Evolutionary conservation across 1,284 basidiomycete genomes (phyloP).

Genomic region (Puccinia brachypodii): DNA sequence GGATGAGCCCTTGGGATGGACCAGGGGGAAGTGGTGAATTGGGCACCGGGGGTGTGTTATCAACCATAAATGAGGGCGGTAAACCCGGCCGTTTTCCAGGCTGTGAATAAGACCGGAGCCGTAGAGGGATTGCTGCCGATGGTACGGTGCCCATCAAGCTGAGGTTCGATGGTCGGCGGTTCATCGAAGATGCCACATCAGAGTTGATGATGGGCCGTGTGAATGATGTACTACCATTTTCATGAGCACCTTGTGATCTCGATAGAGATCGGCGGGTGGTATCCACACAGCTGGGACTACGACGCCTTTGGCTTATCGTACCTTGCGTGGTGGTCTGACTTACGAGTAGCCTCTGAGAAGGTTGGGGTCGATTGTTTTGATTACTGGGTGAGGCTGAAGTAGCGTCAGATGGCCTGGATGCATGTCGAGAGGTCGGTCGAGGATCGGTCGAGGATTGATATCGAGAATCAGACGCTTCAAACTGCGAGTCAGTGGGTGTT

Average conservation of each 20-base stretch:
- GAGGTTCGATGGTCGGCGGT: slow-evolving; percentile 15
- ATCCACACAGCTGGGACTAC: slow-evolving; percentile 4
- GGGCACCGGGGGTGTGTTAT: background rate
- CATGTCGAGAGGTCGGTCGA: slow-evolving; percentile 12
- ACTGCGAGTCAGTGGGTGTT: background rate
- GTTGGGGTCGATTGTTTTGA: background rate
- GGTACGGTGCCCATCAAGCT: background rate
- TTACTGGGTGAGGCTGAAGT: background rate
- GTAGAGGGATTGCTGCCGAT: slow-evolving; percentile 11
- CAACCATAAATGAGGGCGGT: background rate
- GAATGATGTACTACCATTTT: background rate
- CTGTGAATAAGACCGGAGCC: slow-evolving; percentile 37
- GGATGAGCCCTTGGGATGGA: background rate
- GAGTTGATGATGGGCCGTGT: background rate
- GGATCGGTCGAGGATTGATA: background rate
- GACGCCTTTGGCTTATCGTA: slow-evolving; percentile 29
- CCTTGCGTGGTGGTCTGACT: slow-evolving; percentile 19
- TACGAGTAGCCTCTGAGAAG: slow-evolving; percentile 11
- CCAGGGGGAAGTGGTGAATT: background rate
- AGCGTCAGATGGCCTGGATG: background rate
- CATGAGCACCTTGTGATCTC: background rate
- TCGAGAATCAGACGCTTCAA: background rate
- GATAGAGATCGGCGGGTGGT: background rate
- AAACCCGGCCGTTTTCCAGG: slow-evolving; percentile 30
- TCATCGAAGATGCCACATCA: background rate